Base-by-base conservation (phyloP, 163 green algal species). In the Chlorella variabilis region DNA sequence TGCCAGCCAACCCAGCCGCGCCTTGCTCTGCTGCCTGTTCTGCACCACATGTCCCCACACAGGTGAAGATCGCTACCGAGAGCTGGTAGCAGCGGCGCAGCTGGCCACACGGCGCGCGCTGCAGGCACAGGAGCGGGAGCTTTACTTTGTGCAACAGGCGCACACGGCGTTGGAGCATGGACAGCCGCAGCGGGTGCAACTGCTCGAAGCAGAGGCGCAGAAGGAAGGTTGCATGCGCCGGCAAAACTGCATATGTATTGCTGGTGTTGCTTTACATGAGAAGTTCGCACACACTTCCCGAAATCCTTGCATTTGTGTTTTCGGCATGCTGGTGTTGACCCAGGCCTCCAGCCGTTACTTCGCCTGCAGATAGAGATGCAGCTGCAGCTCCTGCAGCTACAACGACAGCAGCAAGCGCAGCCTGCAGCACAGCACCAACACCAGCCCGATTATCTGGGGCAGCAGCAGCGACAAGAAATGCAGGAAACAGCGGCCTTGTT, bases 61-160 rank as follows among this genome's bases (percentile, higher is more conserved):
- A 41, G 20, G 23, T 29, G 38, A n/a, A 63, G 59, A 69, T 18
- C 59, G 18, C 36, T 67, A 42, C 42, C 9, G 4, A 6, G 5
- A 54, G 42, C n/a, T 29, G 41, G 29, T 48, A 31, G 63, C 68
- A 71, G 18, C 70, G 84, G 34, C 83, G 80, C 39, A 83, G 36
- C 54, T 59, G 36, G 73, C 73, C 21, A 66, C 17, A 7, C 73
- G 38, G 23, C 29, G 42, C 27, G 73, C 73, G 36, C 73, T 80
- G 73, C 33, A 59, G 54, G 73, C 56, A 9, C 51, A 80, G 7
- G 7, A 70, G 56, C 56, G 23, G 17, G 34, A 58, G 36, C 23
- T 70, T 36, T 27, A 58, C 38, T 31, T 56, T 56, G 56, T 13
- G 36, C 36, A 41, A 56, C 54, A 70, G 73, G 73, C 38, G 17